A percentile compares a stretch with the other conserved stretches of the same genome.
Conservation (phyloP, 352 stramenopile genomes). For the Globisporangium spinosum region DNA sequence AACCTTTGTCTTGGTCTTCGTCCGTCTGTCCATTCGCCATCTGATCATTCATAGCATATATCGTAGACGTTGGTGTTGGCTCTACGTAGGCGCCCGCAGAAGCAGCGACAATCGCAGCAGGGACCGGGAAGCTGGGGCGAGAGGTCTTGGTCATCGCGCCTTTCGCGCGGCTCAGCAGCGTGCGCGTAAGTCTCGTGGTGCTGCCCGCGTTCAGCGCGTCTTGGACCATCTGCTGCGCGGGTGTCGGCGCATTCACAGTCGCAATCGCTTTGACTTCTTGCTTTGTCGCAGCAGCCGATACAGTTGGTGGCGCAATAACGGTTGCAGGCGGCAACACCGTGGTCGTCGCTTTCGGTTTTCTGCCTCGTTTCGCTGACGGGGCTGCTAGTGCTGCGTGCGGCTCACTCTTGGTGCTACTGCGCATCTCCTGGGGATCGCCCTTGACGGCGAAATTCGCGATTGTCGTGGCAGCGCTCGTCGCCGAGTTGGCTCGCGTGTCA, state of each 20-base stretch:
- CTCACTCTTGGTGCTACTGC: background rate
- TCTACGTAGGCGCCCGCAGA: background rate
- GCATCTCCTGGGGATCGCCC: background rate
- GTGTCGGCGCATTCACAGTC: background rate
- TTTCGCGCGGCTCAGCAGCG: constrained; percentile 1
- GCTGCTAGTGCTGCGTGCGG: background rate
- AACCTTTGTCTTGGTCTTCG: constrained; percentile 10
- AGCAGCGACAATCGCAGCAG: constrained; percentile 10
- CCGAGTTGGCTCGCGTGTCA: background rate
- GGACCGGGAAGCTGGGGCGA: background rate
- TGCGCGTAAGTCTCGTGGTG: constrained; percentile 6
- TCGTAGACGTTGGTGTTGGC: background rate
- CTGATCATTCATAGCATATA: background rate
- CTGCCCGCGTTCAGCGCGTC: constrained; percentile 1
- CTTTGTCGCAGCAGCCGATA: background rate
- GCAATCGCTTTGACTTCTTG: background rate
- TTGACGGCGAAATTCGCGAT: background rate
- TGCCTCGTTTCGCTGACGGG: background rate
- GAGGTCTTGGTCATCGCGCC: background rate
- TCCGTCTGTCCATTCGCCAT: constrained; percentile 4
- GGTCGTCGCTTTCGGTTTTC: background rate
- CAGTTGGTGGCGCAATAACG: background rate
- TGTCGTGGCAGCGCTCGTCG: background rate
- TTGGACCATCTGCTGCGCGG: constrained; percentile 5
- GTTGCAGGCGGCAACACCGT: background rate